These are phyloP conservation scores for Clonostachys rosea DNA, from an alignment of 2,329 filamentous ascomycete species.

Conservation along the genomic window DNA sequence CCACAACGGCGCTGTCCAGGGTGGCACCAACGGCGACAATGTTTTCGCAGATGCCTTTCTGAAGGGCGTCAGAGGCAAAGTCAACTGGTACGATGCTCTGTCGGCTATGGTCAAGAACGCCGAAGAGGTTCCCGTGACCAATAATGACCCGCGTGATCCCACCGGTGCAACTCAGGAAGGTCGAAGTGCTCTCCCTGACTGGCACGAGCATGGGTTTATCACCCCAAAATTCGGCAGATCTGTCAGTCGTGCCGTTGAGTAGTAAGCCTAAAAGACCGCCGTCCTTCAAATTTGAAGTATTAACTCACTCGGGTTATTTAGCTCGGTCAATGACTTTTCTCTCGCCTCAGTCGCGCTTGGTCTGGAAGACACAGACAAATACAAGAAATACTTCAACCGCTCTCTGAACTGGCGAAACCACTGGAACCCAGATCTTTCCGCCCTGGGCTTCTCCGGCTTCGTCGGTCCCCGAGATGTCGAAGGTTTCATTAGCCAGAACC, in stretches of 20 bases:
- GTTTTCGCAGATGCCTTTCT: conserved; percentile 69
- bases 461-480: conserved; percentile 54
- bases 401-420: conserved; percentile 69
- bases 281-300: background rate
- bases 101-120: conserved; percentile 63
- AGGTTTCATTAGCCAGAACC: conserved; percentile 50
- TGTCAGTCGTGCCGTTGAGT: conserved; percentile 62
- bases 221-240: conserved; percentile 57
- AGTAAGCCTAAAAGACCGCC: conserved; percentile 25
- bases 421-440: conserved; percentile 56
- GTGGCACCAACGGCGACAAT: conserved; percentile 67
- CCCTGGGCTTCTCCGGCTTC: conserved; percentile 60
- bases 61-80: conserved; percentile 57
- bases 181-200: conserved; percentile 64
- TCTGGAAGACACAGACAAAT: conserved; percentile 43
- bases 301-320: conserved; percentile 3
- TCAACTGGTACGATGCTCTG: conserved; percentile 62
- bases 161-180: conserved; percentile 64
- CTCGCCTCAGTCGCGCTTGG: conserved; percentile 61
- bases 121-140: conserved; percentile 56
- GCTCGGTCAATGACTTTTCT: conserved; percentile 62
- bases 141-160: conserved; percentile 49
- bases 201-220: conserved; percentile 61
- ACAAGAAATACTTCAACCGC: conserved; percentile 54
- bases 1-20: conserved; percentile 65